Evolutionary conservation across 2,329 filamentous ascomycete species (phyloP), one percentile per base, ranked within the genome.

Genomic region (Furcasterigmium furcatum): DNA sequence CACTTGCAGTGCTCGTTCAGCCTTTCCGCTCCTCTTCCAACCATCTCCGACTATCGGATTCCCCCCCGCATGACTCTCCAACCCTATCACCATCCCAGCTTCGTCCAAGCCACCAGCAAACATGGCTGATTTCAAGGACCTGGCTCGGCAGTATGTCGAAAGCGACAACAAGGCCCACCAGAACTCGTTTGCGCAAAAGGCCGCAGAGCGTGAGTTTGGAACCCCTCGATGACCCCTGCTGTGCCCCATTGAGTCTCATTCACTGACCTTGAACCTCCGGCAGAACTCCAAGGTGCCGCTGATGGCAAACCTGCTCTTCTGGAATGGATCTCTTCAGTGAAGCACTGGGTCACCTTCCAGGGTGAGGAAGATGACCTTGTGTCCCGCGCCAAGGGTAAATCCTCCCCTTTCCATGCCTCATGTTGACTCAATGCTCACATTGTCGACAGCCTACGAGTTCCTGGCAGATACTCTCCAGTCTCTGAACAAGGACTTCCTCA

Each of bases 101-200:
- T 5, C 9, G 8, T 29, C n/a, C 19, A n/a, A 27, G 20, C 18
- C 22, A 20, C 6, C 20, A 30, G 16, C 18, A 45, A 56, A 20
- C 55, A 79, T 79, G 76, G 69, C 73, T 42, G 69, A 68, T 55
- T 72, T 79, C 52, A 68, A 72, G 52, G 73, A 77, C 52, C 68
- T 77, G 52, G 76, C 76, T 27, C 62, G 79, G 44, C 70, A 77
- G 51, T 80, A 74, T 58, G 76, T 80, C 47, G 72, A 80, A 34
- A 66, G 73, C 9, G 75, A 79, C 44, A 67, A 75, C 46, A 66
- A 70, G 46, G 59, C 62, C 30, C 64, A 61, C 46, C 63, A 69
- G 49, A 62, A 56, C 14, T 58, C 52, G 22, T 20, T 25, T 13
- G 39, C 39, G 14, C 9, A 10, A 30, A 10, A 25, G 27, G 18